These are phyloP conservation scores for Aspergillus mulundensis DNA, from an alignment of 495 filamentous ascomycete species.

Conservation along the genomic window DNA sequence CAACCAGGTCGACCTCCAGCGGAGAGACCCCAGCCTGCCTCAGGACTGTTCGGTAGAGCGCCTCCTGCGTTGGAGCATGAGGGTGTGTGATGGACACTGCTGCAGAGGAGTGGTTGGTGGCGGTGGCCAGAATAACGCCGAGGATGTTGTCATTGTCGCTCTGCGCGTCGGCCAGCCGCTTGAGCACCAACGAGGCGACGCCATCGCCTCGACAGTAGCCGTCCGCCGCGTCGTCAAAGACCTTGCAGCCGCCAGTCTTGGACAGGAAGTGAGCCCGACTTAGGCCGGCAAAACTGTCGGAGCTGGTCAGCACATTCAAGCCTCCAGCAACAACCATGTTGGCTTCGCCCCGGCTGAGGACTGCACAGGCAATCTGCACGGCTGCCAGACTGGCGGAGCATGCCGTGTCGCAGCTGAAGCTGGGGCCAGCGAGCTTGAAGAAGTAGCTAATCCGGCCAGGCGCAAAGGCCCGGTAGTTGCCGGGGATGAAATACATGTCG, in stretches of 20 bases:
- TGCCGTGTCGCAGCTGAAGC: conserved; percentile 36
- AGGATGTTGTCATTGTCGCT: conserved; percentile 59
- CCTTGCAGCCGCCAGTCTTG: conserved; percentile 51
- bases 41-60: conserved; percentile 18
- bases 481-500: conserved; percentile 27
- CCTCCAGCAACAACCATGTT: conserved; percentile 33
- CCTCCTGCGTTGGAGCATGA: conserved; percentile 22
- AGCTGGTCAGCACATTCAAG: conserved; percentile 34
- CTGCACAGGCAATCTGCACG: conserved; percentile 30
- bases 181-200: conserved; percentile 60
- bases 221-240: conserved; percentile 64
- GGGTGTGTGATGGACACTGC: conserved; percentile 29
- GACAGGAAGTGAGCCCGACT: conserved; percentile 31
- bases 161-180: conserved; percentile 57
- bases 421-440: conserved; percentile 47
- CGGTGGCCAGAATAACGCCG: conserved; percentile 53
- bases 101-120: conserved; percentile 24
- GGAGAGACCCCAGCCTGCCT: conserved; percentile 10
- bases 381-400: conserved; percentile 41
- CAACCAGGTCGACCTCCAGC: conserved; percentile 13
- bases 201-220: conserved; percentile 71
- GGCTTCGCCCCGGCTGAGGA: conserved; percentile 31
- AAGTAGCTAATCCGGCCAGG: conserved; percentile 30
- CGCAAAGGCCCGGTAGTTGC: conserved; percentile 26
- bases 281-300: conserved; percentile 27